Base-by-base conservation (phyloP, 164 flowering plant genomes). In the Echeveria elegans region DNA sequence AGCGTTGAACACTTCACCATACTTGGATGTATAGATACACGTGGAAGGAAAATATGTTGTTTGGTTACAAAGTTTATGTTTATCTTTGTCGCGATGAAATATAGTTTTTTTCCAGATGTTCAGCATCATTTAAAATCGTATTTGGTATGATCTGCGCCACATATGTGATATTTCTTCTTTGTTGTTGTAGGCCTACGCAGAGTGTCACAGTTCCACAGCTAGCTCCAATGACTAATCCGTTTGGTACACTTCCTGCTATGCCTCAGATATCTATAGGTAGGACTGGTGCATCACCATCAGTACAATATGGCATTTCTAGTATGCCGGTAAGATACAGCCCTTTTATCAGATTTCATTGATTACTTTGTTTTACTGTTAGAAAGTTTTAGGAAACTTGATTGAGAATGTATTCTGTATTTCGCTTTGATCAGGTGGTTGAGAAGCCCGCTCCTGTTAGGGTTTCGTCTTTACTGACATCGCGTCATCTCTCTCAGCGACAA, bases 251-350 rank as follows among this genome's bases (percentile, higher is more conserved):
- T 19, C 96, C 96, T 70, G 88, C 91, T 53, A 80, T 86, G 91
- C 97, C 97, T 70, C 90, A 86, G 62, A 78, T 91, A 71, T 86
- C 96, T 30, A 87, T 91, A 76, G 88, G 88, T 63, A 90, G 78
- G 34, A 63, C 81, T 23, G 97, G 93, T 67, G 79, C 85, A 60
- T 69, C 88, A 34, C 81, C 95, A n/a, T 83, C 95, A 34, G 69
- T 91, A 72, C 96, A 88, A 72, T 91, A 91, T 85, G 97, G 97
- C 68, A 91, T 91, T 70, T 91, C 96, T 58, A 87, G 82, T 77
- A 78, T 91, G 81, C 97, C 97, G 65, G 92, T 91, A 80, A 77
- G 77, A 61, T 47, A 72, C 14, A 26, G 30, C 37, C 38, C 4
- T 12, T 56, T 26, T 19, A 14, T 56, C 23, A 28, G 8, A 14